Evolutionary conservation across 1,139 yeast species (phyloP), one percentile per base, ranked within the genome.

Genomic region (Meyerozyma sp.): DNA sequence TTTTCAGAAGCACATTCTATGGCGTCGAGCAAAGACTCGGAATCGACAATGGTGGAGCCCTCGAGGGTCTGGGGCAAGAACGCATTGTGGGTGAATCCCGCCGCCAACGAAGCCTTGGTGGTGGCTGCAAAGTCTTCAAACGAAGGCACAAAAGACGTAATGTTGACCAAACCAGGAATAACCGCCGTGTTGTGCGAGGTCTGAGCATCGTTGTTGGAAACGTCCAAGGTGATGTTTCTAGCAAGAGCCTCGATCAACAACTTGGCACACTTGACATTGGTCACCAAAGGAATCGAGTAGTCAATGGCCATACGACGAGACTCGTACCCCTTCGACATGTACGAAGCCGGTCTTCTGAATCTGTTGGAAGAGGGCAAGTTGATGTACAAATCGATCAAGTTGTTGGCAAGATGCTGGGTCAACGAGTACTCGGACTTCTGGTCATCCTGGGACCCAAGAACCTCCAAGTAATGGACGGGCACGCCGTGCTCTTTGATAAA

Each of bases 231-330:
- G 53, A 82, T 73, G 56, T 75, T 70, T 71, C 95, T 77, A 20
- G 95, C 78, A 56, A 94, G 70, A 14, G 98, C 98, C 70, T 93
- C 98, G 55, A 93, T 84, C 68, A 94, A 77, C 55, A 94, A 76
- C 71, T 94, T 94, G 51, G 99, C 99, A 74, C 93, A 84, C 73
- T 94, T 94, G 55, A 93, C 98, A 63, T 94, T 94, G 54, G 99
- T 93, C 42, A 94, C 96, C 66, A 94, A 78, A 43, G 99, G 99
- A 63, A 94, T 88, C 43, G 97, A 91, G 65, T 88, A 94, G 68
- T 94, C 99, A 54, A 94, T 98, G 55, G 99, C 98, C 98, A 94
- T 87, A 77, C 99, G 94, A 78, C 99, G 95, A 44, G 98, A 88
- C 69, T 82, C 84, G 77, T 94, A 94, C 66, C 98, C 99, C 74